A percentile compares a stretch with the other conserved stretches of the same genome.
These are phyloP conservation scores for Auxenochlorella pyrenoidosa DNA, from an alignment of 139 green algal genomes.

Conservation along the genomic window DNA sequence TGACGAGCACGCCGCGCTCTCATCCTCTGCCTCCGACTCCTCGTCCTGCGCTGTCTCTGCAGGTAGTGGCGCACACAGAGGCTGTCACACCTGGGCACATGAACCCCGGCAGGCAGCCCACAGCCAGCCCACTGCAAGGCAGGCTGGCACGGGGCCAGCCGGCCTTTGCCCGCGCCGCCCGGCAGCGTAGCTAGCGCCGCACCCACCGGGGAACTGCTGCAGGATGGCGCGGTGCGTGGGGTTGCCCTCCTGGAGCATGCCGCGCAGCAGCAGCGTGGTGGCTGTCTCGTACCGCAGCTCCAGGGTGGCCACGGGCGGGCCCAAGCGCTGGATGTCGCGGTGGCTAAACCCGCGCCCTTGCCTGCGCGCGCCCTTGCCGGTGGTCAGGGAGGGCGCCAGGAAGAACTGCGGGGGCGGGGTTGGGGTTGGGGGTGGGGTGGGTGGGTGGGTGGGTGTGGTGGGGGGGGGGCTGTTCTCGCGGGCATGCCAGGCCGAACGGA, in stretches of 20 bases:
- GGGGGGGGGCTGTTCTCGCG: too few species aligned
- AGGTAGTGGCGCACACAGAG: background rate
- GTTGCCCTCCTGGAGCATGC: background rate
- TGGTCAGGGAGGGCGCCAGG: background rate
- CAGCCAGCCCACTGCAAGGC: background rate
- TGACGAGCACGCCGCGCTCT: background rate
- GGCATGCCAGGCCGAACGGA: too few species aligned
- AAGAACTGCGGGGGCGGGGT: background rate
- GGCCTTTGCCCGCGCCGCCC: background rate
- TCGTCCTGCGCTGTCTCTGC: background rate
- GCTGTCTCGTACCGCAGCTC: constrained; percentile 29
- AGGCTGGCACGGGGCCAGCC: too few species aligned
- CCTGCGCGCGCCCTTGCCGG: background rate
- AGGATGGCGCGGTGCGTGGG: constrained; percentile 10
- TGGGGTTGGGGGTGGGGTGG: background rate
- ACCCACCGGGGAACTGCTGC: background rate
- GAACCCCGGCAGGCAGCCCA: background rate
- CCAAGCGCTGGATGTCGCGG: background rate
- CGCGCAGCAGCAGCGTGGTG: constrained; percentile 12
- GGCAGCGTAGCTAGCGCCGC: too few species aligned
- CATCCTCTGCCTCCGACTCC: background rate
- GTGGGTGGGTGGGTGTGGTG: background rate
- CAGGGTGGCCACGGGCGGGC: background rate
- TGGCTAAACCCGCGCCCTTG: background rate
- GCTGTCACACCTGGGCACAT: background rate